Evolutionary conservation across 2,329 filamentous ascomycete genomes (phyloP).

Genomic region (Colletotrichum noveboracense): DNA sequence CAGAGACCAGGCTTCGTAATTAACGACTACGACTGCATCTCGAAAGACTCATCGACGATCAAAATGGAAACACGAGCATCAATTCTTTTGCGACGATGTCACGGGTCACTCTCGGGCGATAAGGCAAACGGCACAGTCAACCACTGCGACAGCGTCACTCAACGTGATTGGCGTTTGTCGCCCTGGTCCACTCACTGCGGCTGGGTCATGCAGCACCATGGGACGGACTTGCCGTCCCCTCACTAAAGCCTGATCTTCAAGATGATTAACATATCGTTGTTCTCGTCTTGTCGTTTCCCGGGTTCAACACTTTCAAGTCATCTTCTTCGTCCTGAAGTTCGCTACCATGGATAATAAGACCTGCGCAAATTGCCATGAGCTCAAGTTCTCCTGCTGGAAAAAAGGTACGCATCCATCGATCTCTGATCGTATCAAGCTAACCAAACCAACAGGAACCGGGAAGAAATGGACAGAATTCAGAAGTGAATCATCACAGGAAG

Average conservation of each 20-base stretch:
- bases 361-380: background rate
- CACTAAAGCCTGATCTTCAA: background rate
- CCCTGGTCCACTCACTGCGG: background rate
- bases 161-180: background rate
- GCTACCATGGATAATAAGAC: background rate
- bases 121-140: background rate
- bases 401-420: background rate
- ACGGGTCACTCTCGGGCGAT: background rate
- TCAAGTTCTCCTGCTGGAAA: background rate
- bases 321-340: background rate
- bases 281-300: background rate
- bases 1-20: background rate
- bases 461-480: background rate
- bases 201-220: background rate
- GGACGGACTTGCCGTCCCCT: background rate
- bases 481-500: background rate
- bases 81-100: background rate
- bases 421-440: background rate
- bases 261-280: background rate
- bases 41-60: background rate
- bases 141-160: background rate
- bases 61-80: background rate
- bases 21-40: background rate
- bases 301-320: background rate
- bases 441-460: background rate